Percentiles rank a stretch among this genome's conserved stretches.
Evolutionary conservation across 306 rosid species (phyloP).

Genomic region (Quercus variabilis): DNA sequence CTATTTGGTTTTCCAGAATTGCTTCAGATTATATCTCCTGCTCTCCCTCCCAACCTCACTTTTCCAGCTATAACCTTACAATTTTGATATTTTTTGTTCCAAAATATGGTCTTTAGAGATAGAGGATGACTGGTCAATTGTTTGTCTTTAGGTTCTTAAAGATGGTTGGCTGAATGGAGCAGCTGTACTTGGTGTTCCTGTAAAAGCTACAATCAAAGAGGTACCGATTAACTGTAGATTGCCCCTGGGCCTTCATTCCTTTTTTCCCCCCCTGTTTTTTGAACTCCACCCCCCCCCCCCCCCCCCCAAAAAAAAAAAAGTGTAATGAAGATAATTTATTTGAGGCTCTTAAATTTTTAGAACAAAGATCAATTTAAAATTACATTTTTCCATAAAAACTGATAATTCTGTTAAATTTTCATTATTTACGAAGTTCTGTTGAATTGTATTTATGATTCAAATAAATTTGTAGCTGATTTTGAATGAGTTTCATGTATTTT

Average conservation of each 20-base stretch:
- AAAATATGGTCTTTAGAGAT: background rate
- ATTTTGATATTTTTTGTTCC: background rate
- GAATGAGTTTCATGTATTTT: background rate
- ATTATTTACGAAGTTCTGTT: too few relatives aligned
- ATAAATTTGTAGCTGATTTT: background rate
- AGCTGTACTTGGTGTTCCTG: conserved; percentile 94
- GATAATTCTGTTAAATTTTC: too few relatives aligned
- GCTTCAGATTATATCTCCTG: background rate
- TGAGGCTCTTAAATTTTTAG: too few relatives aligned
- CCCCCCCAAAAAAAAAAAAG: too few relatives aligned
- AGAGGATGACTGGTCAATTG: conserved; percentile 18
- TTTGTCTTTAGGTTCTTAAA: conserved; percentile 63
- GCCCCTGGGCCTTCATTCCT: background rate
- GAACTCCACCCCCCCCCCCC: too few relatives aligned
- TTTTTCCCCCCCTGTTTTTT: background rate
- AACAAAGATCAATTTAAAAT: too few relatives aligned
- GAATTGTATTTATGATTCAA: background rate
- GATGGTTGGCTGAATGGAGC: conserved; percentile 88
- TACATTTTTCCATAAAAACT: too few relatives aligned
- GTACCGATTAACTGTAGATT: conserved; percentile 30
- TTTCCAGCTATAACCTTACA: background rate
- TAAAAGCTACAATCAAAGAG: conserved; percentile 96
- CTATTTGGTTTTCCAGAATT: background rate
- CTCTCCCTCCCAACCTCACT: background rate
- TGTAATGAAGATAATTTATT: too few relatives aligned